Evolutionary conservation across 805 yeast species (phyloP), one percentile per base, ranked within the genome.

Genomic region (Aciculoconidium aculeatum): DNA sequence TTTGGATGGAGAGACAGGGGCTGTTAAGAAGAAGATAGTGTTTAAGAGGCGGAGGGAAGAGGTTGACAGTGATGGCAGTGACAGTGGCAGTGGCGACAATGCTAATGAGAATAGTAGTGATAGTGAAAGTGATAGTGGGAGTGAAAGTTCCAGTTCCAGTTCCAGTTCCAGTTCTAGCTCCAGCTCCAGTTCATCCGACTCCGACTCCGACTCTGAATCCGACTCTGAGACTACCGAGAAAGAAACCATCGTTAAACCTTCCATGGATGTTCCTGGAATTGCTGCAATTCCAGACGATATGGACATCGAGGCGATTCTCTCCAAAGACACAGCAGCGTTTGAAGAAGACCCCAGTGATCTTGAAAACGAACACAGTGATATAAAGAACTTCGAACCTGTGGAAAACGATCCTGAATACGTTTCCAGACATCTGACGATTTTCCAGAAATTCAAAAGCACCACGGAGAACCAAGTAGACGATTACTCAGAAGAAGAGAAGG

Each of bases 1-100:
- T 40, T 84, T 84, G 11, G 48, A 12, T 17, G 16, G 21, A 18
- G 28, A 25, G 11, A 11, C 21, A 23, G 21, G 15, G 17, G 22
- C 5, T 9, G 28, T 17, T 17, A 15, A 15, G 23, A n/a, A 12
- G 14, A n/a, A 11, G 15, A 23, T 27, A 8, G 12, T 13, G 10
- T 12, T 30, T 6, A 25, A 25, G 12, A 23, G 23, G 33, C 3
- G 30, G 23, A 14, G 19, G 17, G 31, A 21, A 33, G 38, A 18
- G 21, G 32, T 36, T 10, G 23, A 21, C 18, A 21, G 17, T 11
- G 16, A 17, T 8, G 22, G 21, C n/a, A 27, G 25, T 25, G 39
- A 36, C 15, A 34, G 36, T 17, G 44, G 42, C 4, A 39, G 41
- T 19, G 37, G 34, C 8, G 34, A 41, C 26, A 41, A 35, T 5